These are phyloP conservation scores for Mucor velutinosus DNA, from an alignment of 371 early-diverging fungal species.

Conservation along the genomic window DNA sequence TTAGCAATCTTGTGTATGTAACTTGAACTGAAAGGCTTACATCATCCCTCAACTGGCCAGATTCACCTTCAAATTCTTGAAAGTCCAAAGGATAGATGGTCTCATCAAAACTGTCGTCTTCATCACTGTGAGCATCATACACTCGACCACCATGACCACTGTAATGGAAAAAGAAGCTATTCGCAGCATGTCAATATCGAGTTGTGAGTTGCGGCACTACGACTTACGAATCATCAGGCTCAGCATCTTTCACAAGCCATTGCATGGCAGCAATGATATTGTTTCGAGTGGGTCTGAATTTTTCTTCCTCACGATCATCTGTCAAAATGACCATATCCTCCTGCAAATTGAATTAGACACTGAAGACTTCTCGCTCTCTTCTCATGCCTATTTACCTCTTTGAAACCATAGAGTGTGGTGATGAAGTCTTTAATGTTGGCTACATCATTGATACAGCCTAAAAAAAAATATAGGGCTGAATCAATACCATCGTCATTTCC, in stretches of 20 bases:
- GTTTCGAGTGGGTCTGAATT: conserved; percentile 71
- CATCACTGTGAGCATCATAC: conserved; percentile 67
- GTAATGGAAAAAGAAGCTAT: conserved; percentile 67
- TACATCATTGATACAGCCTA: conserved; percentile 93
- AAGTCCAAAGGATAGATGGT: conserved; percentile 83
- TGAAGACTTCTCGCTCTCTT: background rate
- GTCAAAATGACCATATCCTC: conserved; percentile 82
- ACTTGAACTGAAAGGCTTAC: conserved; percentile 18
- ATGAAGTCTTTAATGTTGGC: conserved; percentile 79
- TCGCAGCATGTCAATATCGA: background rate
- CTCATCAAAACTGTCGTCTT: conserved; percentile 75
- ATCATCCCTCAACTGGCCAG: conserved; percentile 90
- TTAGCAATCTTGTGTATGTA: background rate
- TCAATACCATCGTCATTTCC: background rate
- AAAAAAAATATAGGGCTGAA: background rate
- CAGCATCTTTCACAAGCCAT: conserved; percentile 88
- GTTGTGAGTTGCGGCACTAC: background rate
- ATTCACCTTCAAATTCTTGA: conserved; percentile 38
- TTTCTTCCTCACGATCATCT: conserved; percentile 77
- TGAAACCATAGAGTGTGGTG: conserved; percentile 63
- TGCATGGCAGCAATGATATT: conserved; percentile 84
- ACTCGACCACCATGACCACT: conserved; percentile 88
- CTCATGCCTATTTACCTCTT: conserved; percentile 35
- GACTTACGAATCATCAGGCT: conserved; percentile 79
- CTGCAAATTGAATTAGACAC: conserved; percentile 13